Evolutionary conservation across 2,329 filamentous ascomycete species (phyloP), one percentile per base, ranked within the genome.

Genomic region (Colletotrichum musicola): DNA sequence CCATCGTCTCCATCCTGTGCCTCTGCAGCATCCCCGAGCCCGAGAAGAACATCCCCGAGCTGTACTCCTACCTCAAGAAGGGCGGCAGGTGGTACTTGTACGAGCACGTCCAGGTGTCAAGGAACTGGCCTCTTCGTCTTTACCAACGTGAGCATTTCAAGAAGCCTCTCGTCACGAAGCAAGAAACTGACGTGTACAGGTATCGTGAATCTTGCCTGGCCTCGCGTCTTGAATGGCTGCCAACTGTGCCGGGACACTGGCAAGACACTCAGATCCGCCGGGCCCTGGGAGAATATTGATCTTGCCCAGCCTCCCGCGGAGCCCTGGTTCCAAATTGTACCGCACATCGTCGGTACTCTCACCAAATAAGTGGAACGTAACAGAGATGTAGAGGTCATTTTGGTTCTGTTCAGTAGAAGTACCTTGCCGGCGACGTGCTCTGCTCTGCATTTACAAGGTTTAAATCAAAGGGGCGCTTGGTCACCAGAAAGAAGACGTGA

Each of bases 1-100:
- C 85, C 75, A 86, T 91, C 64, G 86, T 91, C 54, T 86, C 87
- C 2, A 78, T 91, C 27, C 80, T 90, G 62, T 90, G 88, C 62
- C 81, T 91, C 38, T 92, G 89, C 80, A 88, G 86, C 72, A 89
- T 91, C 58, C 89, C 89, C 0, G 84, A 88, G 3, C 88, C 88
- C 4, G 79, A 86, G 73, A 78, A 80, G 71, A 88, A 90, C 68
- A 83, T 89, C 68, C 77, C 77, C 64, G 83, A 85, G 70, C 76
- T 91, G 35, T 90, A 90, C 75, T 77, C 81, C 38, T 84, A 86
- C 60, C 80, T 91, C 68, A 90, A 88, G 77, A 85, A 86, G 5
- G 89, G 89, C 5, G 89, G 89, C 0, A 79, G 85, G 44, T 90
- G 88, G 88, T 88, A 89, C 69, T 83, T 88, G 1, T 90, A 85